phyloP scores from a whole-genome alignment of 208 protist species.

The Trypanosoma avium region DNA sequence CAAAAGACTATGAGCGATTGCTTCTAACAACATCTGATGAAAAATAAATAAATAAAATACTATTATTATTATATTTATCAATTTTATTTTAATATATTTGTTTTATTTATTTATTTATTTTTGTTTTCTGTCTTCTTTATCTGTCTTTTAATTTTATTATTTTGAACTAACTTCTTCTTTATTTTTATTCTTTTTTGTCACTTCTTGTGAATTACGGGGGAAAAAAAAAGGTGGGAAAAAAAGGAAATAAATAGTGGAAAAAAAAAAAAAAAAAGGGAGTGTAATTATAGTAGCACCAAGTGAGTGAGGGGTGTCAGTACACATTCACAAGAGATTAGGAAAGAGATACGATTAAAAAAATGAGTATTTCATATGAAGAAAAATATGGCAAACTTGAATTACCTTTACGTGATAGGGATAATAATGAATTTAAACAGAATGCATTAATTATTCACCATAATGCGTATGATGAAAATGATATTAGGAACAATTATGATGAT shows the following conservation, averaged over 20 bases:
- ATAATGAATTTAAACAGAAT: not conserved
- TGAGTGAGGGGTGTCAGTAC: no score
- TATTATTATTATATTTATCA: no score
- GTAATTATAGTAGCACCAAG: not conserved
- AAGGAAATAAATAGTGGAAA: not conserved
- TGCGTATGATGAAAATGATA: not conserved
- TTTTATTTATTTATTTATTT: no score
- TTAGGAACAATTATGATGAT: no score
- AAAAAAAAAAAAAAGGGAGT: not conserved
- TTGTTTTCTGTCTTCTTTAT: no score
- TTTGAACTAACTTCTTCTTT: no score
- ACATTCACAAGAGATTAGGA: no score
- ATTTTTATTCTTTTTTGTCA: not conserved
- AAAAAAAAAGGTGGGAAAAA: not conserved
- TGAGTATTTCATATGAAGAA: conserved; percentile 28
- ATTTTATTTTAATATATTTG: no score
- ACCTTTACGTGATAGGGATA: conserved; percentile 11
- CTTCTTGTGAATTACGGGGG: not conserved
- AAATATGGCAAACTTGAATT: conserved; percentile 50
- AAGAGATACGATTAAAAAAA: no score
- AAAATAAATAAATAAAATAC: conserved; percentile 2
- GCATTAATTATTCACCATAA: not conserved
- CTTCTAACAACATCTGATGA: conserved; percentile 30
- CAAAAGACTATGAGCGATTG: conserved; percentile 67
- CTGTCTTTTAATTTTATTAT: no score